Percentiles rank a stretch among this genome's conserved stretches.
Evolutionary conservation across 1,284 basidiomycete species (phyloP).

Genomic region (Irpex sp.): DNA sequence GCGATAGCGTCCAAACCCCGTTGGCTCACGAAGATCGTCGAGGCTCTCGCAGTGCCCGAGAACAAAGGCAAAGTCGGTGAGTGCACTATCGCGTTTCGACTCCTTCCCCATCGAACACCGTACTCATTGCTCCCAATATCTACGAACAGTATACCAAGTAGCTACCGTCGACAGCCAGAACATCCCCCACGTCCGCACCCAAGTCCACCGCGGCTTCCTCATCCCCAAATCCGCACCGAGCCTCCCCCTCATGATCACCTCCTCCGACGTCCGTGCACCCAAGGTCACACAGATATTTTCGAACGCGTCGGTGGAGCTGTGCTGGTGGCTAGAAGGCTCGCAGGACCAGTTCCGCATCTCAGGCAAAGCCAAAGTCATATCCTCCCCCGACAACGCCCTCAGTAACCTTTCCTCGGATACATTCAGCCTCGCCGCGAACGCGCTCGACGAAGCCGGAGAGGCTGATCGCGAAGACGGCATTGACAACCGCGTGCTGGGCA

Average conservation of each 20-base stretch:
- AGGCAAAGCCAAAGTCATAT: constrained; percentile 44
- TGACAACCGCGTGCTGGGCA: not conserved
- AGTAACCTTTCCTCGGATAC: constrained; percentile 14
- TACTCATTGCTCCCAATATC: not conserved
- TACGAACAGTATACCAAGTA: constrained; percentile 51
- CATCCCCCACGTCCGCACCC: constrained; percentile 55
- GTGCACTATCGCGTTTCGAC: constrained; percentile 13
- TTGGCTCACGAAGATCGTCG: constrained; percentile 48
- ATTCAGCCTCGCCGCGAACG: constrained; percentile 29
- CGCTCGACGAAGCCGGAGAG: constrained; percentile 32
- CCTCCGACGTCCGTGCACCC: constrained; percentile 54
- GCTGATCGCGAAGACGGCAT: not conserved
- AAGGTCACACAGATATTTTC: constrained; percentile 50
- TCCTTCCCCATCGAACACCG: not conserved
- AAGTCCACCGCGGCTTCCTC: constrained; percentile 56
- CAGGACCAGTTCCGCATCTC: constrained; percentile 56
- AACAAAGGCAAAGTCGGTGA: constrained; percentile 43
- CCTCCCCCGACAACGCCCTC: constrained; percentile 32
- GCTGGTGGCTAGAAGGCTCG: constrained; percentile 55
- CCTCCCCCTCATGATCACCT: constrained; percentile 55
- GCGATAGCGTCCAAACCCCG: constrained; percentile 30
- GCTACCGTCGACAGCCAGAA: constrained; percentile 48
- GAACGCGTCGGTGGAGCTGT: constrained; percentile 43
- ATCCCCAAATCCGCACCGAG: constrained; percentile 36
- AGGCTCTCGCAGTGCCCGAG: constrained; percentile 37